Percentiles rank a stretch among this genome's conserved stretches.
Conservation (phyloP, 768 basidiomycete genomes). For the Clitopilus passeckerianus region DNA sequence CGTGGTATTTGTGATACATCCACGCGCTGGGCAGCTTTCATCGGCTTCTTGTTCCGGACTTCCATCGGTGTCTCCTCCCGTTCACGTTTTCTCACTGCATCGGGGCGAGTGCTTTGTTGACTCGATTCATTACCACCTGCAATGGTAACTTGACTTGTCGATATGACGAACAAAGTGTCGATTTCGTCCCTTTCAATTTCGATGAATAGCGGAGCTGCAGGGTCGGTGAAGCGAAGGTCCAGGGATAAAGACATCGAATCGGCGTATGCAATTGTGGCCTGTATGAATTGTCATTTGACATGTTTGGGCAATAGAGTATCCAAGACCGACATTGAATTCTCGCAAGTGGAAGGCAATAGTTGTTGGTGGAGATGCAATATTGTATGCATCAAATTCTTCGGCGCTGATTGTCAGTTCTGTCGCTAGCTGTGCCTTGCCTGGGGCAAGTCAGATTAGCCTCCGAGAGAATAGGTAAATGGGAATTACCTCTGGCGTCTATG, state of each 20-base stretch:
- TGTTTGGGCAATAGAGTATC: neutral
- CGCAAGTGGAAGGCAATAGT: conserved; percentile 76
- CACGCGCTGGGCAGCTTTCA: conserved; percentile 43
- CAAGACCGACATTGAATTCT: conserved; percentile 66
- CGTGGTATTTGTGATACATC: conserved; percentile 15
- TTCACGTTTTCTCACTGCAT: conserved; percentile 30
- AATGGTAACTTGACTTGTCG: conserved; percentile 61
- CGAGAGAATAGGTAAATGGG: neutral
- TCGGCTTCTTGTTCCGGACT: conserved; percentile 43
- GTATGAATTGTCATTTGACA: neutral
- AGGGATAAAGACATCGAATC: conserved; percentile 63
- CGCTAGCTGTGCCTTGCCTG: conserved; percentile 59
- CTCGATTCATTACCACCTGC: conserved; percentile 19
- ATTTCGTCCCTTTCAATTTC: conserved; percentile 65
- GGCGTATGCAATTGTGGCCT: conserved; percentile 81
- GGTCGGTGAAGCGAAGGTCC: conserved; percentile 72
- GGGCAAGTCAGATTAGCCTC: neutral
- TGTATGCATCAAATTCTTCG: conserved; percentile 79
- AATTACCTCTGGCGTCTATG: conserved; percentile 57
- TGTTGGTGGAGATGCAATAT: conserved; percentile 56
- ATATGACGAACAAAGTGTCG: conserved; percentile 71
- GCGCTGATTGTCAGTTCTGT: conserved; percentile 75
- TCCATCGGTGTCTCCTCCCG: conserved; percentile 36
- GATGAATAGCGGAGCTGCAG: conserved; percentile 70
- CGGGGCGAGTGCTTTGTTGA: conserved; percentile 6